Conservation (phyloP, 192 early-diverging fungal genomes). For the Backusella parvicylindrica region DNA sequence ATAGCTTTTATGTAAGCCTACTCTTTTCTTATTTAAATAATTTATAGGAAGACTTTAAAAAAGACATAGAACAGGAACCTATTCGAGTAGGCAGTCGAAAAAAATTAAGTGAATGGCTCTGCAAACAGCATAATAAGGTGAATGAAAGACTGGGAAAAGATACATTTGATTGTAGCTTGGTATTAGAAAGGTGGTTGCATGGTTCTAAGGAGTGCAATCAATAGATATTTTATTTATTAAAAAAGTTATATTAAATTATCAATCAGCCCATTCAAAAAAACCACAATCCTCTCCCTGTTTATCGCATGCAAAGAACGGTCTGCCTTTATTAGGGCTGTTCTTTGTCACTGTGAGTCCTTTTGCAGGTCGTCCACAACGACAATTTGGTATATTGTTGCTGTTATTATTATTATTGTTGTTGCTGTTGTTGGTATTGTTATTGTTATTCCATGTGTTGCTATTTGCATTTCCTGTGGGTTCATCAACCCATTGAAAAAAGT, state of each 20-base stretch:
- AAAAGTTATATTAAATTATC: background rate
- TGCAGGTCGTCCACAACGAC: background rate
- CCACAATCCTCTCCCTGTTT: background rate
- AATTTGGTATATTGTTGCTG: background rate
- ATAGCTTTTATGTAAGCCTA: background rate
- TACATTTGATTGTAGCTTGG: constrained; percentile 87
- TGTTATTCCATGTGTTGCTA: background rate
- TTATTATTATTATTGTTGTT: background rate
- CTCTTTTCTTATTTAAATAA: background rate
- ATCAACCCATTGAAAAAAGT: constrained; percentile 21
- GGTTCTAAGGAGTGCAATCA: constrained; percentile 55
- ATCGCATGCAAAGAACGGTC: background rate
- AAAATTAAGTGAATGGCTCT: constrained; percentile 82
- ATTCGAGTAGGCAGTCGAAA: constrained; percentile 67
- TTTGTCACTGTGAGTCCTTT: background rate
- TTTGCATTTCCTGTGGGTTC: background rate
- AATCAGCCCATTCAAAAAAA: background rate
- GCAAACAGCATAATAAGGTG: constrained; percentile 92
- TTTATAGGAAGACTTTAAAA: constrained; percentile 59
- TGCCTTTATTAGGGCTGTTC: background rate
- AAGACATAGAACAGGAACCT: constrained; percentile 70
- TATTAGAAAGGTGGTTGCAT: constrained; percentile 89
- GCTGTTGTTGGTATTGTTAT: no score
- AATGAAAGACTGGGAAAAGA: constrained; percentile 86
- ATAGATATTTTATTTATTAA: background rate